phyloP scores from a whole-genome alignment of 2,329 filamentous ascomycete genomes.

The Tolypocladium guangdongense region DNA sequence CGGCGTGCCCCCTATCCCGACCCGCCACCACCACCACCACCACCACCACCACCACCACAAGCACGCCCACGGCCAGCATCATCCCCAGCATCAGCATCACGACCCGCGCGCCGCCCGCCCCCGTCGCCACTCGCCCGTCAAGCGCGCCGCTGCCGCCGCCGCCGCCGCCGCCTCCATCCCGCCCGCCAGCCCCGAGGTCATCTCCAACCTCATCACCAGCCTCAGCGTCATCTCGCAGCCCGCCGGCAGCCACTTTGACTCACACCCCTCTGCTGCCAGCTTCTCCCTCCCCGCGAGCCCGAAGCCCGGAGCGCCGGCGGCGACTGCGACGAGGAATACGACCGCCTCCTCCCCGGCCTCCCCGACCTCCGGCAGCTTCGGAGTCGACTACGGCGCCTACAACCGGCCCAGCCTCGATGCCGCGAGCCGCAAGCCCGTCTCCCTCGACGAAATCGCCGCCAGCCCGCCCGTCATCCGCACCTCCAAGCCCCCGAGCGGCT shows the following conservation, averaged over 20 bases:
- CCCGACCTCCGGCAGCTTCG: slow-evolving; percentile 42
- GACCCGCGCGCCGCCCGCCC: slow-evolving; percentile 1
- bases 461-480: slow-evolving; percentile 67
- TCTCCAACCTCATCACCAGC: slow-evolving; percentile 58
- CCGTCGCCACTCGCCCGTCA: slow-evolving; percentile 5
- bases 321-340: not conserved
- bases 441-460: slow-evolving; percentile 50
- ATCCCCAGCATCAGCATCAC: slow-evolving; percentile 1
- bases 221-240: slow-evolving; percentile 58
- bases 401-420: slow-evolving; percentile 39
- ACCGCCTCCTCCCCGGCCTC: slow-evolving; percentile 16
- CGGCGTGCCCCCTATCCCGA: slow-evolving; percentile 20
- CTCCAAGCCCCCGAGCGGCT: slow-evolving; percentile 67
- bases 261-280: slow-evolving; percentile 24
- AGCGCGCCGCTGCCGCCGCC: slow-evolving; percentile 4
- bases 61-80: not conserved
- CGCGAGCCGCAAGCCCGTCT: slow-evolving; percentile 31
- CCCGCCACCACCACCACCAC: slow-evolving; percentile 7
- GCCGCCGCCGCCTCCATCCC: too few species aligned
- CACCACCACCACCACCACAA: not conserved
- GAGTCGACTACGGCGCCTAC: slow-evolving; percentile 63
- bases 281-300: slow-evolving; percentile 28
- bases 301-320: slow-evolving; percentile 14
- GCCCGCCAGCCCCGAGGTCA: slow-evolving; percentile 56
- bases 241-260: slow-evolving; percentile 58